A percentile compares a stretch with the other conserved stretches of the same genome.
These are phyloP conservation scores for Fusarium sp. DNA, from an alignment of 2,329 filamentous ascomycete genomes.

Conservation along the genomic window DNA sequence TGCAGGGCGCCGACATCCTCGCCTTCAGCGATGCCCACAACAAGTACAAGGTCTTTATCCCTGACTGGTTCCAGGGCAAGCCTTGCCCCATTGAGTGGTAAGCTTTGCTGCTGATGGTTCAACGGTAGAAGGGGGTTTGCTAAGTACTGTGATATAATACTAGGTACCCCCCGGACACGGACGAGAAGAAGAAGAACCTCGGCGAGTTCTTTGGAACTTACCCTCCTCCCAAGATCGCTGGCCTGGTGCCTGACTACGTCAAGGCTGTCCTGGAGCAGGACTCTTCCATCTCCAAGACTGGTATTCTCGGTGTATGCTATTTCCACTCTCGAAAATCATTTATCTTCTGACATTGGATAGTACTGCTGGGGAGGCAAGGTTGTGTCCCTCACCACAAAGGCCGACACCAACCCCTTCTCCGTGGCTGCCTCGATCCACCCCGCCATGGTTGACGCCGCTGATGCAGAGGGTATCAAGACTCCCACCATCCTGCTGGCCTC, in stretches of 20 bases:
- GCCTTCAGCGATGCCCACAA: constrained; percentile 64
- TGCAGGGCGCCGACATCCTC: constrained; percentile 77
- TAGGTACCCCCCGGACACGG: constrained; percentile 71
- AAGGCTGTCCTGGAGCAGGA: constrained; percentile 63
- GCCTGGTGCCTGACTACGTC: constrained; percentile 64
- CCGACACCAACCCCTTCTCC: constrained; percentile 65
- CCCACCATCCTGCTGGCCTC: constrained; percentile 73
- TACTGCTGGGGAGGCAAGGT: constrained; percentile 81
- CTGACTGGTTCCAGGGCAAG: constrained; percentile 87
- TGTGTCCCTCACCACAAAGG: constrained; percentile 61
- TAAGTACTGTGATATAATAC: neutral
- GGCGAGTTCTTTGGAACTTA: constrained; percentile 66
- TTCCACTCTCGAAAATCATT: neutral
- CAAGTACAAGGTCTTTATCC: constrained; percentile 88
- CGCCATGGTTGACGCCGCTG: constrained; percentile 71
- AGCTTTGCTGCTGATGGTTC: neutral
- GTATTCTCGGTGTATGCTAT: constrained; percentile 65
- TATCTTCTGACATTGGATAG: constrained; percentile 39
- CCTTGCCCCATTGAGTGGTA: constrained; percentile 67
- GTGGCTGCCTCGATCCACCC: constrained; percentile 65
- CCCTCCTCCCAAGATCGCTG: constrained; percentile 59
- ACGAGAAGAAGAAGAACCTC: constrained; percentile 71
- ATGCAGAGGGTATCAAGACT: constrained; percentile 69
- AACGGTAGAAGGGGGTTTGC: neutral
- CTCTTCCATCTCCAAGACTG: constrained; percentile 67